Percentiles rank a stretch among this genome's conserved stretches.
Evolutionary conservation across 768 basidiomycete genomes (phyloP).

Genomic region (Pholiota molesta): DNA sequence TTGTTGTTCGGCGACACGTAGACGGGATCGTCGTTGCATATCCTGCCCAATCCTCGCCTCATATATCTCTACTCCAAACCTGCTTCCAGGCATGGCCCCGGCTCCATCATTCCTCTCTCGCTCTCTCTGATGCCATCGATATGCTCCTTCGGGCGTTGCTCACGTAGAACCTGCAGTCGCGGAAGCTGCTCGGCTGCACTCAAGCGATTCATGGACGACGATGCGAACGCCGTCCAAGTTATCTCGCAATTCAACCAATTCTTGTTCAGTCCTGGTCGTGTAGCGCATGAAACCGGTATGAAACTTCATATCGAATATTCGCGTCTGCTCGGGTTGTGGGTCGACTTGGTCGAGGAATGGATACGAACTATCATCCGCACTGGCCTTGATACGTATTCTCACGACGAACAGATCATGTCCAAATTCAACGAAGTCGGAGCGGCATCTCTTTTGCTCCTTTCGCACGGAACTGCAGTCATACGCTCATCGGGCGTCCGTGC

Average conservation of each 20-base stretch:
- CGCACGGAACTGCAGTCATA: conserved; percentile 53
- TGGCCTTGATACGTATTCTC: conserved; percentile 40
- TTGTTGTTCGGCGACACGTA: conserved; percentile 66
- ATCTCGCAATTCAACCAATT: conserved; percentile 69
- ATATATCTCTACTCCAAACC: conserved; percentile 72
- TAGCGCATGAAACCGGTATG: conserved; percentile 63
- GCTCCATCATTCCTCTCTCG: conserved; percentile 60
- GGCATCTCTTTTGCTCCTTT: conserved; percentile 74
- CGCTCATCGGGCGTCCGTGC: conserved; percentile 66
- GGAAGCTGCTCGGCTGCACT: conserved; percentile 72
- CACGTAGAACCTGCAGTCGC: conserved; percentile 81
- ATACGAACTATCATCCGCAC: conserved; percentile 48
- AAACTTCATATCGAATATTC: conserved; percentile 69
- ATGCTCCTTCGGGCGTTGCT: conserved; percentile 78
- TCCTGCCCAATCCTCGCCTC: conserved; percentile 56
- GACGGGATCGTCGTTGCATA: conserved; percentile 69
- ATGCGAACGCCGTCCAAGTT: conserved; percentile 54
- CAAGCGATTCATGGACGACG: conserved; percentile 71
- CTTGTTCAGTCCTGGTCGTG: conserved; percentile 69
- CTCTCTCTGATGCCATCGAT: conserved; percentile 67
- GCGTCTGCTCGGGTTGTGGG: conserved; percentile 74
- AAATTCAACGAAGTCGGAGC: conserved; percentile 68
- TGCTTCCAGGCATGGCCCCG: conserved; percentile 88
- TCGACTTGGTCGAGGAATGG: conserved; percentile 72
- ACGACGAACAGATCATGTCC: conserved; percentile 46